These are phyloP conservation scores for Yamadazyma taylorii DNA, from an alignment of 1,139 yeast genomes.

Conservation along the genomic window DNA sequence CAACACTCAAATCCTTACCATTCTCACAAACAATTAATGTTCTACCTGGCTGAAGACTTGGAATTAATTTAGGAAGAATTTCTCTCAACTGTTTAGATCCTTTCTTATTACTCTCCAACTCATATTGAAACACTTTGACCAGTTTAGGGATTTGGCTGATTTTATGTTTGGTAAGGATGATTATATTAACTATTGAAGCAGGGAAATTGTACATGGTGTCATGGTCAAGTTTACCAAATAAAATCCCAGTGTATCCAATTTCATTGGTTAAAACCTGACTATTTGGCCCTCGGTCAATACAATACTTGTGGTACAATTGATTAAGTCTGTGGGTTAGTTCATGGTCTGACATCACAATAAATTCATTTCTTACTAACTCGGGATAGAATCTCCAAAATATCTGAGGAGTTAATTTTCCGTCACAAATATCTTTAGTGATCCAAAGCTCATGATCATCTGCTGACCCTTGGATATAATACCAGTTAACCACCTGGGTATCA, in stretches of 20 bases:
- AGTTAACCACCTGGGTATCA: slow-evolving; percentile 13
- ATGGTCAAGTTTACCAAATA: slow-evolving; percentile 28
- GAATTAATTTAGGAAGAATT: slow-evolving; percentile 38
- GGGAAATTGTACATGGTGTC: slow-evolving; percentile 16
- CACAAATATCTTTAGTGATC: slow-evolving; percentile 49
- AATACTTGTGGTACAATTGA: slow-evolving; percentile 1
- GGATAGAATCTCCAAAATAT: slow-evolving; percentile 54
- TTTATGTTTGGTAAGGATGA: slow-evolving; percentile 26
- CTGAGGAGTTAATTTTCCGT: slow-evolving; percentile 47
- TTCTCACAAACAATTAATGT: slow-evolving; percentile 56
- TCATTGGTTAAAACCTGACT: not conserved
- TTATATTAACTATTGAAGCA: slow-evolving; percentile 13
- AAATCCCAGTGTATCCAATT: slow-evolving; percentile 26
- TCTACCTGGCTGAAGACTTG: slow-evolving; percentile 13
- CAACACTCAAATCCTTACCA: slow-evolving; percentile 67
- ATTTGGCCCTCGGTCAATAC: not conserved
- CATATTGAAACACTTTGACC: slow-evolving; percentile 6
- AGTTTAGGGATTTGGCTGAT: slow-evolving; percentile 21
- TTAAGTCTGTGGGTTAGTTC: slow-evolving; percentile 20
- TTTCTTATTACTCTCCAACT: slow-evolving; percentile 51
- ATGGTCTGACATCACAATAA: slow-evolving; percentile 34
- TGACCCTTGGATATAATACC: slow-evolving; percentile 80
- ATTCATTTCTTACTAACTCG: slow-evolving; percentile 30
- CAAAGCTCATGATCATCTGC: slow-evolving; percentile 93
- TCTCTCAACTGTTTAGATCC: slow-evolving; percentile 59